These are phyloP conservation scores for Spergularia marina DNA, from an alignment of 148 eudicot species.

Conservation along the genomic window DNA sequence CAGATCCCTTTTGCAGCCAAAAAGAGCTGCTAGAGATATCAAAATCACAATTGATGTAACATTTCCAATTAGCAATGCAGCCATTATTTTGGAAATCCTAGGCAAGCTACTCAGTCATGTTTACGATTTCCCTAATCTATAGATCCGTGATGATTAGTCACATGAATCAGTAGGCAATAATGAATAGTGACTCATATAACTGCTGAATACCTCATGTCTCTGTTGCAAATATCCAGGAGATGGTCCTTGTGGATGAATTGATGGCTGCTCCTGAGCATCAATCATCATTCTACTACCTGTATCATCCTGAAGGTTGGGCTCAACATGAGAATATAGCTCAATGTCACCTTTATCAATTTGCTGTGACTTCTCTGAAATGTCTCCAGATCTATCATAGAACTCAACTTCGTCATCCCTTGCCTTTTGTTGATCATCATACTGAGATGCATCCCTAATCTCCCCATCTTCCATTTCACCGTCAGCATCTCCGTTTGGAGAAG, in stretches of 20 bases:
- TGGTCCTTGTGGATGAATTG: conserved; percentile 33
- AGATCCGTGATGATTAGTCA: not conserved
- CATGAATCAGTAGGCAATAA: not conserved
- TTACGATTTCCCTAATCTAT: not conserved
- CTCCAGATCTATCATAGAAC: conserved; percentile 37
- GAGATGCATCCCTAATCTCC: conserved; percentile 40
- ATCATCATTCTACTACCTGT: conserved; percentile 34
- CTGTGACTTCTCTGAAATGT: conserved; percentile 38
- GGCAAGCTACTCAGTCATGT: no score
- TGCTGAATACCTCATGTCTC: conserved; percentile 54
- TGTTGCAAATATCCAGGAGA: conserved; percentile 37
- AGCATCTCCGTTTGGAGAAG: conserved; percentile 57
- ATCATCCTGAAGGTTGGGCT: conserved; percentile 27
- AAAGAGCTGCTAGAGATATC: no score
- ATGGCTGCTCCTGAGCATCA: conserved; percentile 32
- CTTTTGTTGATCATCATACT: conserved; percentile 30
- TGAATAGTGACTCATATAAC: not conserved
- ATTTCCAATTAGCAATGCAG: no score
- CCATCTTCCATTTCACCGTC: conserved; percentile 54
- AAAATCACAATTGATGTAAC: no score
- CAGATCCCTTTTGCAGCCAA: no score
- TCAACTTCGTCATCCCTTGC: conserved; percentile 30
- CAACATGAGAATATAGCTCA: conserved; percentile 29
- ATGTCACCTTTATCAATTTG: conserved; percentile 40
- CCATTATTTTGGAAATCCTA: no score